Conservation (phyloP, 495 filamentous ascomycete genomes). For the Poronia punctata region DNA sequence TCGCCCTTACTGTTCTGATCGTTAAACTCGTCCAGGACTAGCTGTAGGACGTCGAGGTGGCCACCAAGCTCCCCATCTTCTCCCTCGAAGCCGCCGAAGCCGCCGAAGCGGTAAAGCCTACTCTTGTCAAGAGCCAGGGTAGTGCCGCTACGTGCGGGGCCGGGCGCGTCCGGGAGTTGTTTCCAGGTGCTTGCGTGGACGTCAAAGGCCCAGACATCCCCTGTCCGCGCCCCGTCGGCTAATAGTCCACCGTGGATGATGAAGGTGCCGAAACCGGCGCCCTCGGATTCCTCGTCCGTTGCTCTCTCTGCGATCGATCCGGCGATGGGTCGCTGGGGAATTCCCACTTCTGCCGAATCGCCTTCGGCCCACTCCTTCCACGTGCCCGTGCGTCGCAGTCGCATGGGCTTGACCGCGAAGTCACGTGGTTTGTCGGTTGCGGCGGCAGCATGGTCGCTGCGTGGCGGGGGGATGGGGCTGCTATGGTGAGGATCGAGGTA, state of each 20-base stretch:
- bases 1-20: constrained; percentile 40
- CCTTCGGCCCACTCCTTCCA: constrained; percentile 40
- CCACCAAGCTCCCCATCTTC: constrained; percentile 53
- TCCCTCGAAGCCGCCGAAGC: constrained; percentile 57
- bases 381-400: constrained; percentile 17
- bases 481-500: constrained; percentile 43
- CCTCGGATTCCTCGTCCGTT: constrained; percentile 37
- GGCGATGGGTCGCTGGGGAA: constrained; percentile 41
- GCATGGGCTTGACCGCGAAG: constrained; percentile 22
- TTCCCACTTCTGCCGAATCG: constrained; percentile 32
- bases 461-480: constrained; percentile 33
- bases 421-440: constrained; percentile 41
- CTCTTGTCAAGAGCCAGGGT: constrained; percentile 51
- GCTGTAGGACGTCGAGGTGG: constrained; percentile 53
- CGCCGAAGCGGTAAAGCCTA: constrained; percentile 64
- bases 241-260: constrained; percentile 68
- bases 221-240: constrained; percentile 40
- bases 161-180: constrained; percentile 53
- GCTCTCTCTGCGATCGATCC: constrained; percentile 40
- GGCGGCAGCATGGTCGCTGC: constrained; percentile 42
- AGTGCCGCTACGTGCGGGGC: constrained; percentile 53
- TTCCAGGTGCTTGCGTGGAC: constrained; percentile 53
- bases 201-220: constrained; percentile 69
- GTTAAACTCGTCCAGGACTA: constrained; percentile 37
- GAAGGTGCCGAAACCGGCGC: constrained; percentile 50